phyloP scores from a whole-genome alignment of 2,329 filamentous ascomycete species.

The Monilinia fructicola region DNA sequence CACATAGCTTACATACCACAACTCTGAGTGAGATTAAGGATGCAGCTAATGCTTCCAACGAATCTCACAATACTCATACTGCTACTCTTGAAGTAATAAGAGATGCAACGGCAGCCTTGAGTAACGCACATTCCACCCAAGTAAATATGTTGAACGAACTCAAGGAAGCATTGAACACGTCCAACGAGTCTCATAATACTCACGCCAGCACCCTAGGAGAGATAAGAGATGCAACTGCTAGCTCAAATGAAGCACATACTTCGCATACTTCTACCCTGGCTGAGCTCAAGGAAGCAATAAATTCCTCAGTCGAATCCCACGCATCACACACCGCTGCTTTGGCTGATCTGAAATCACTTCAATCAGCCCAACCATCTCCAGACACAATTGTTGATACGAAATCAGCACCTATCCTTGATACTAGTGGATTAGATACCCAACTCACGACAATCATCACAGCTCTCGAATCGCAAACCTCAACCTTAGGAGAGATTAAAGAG shows the following conservation, averaged over 20 bases:
- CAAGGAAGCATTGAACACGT: conserved; percentile 24
- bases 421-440: conserved; percentile 14
- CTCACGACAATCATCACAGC: conserved; percentile 30
- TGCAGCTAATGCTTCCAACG: conserved; percentile 11
- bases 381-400: not conserved
- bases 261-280: conserved; percentile 30
- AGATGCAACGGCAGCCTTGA: conserved; percentile 24
- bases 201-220: conserved; percentile 28
- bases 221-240: conserved; percentile 28
- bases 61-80: conserved; percentile 29
- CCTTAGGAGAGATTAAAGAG: conserved; percentile 27
- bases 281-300: conserved; percentile 26
- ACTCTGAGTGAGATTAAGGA: conserved; percentile 23
- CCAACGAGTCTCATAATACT: conserved; percentile 25
- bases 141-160: conserved; percentile 28
- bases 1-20: conserved; percentile 31
- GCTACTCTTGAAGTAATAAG: conserved; percentile 29
- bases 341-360: conserved; percentile 24
- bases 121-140: conserved; percentile 25
- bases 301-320: conserved; percentile 23
- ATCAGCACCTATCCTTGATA: not conserved
- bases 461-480: conserved; percentile 28
- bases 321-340: conserved; percentile 25
- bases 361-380: not conserved
- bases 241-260: conserved; percentile 25